Percentiles rank a stretch among this genome's conserved stretches.
phyloP scores from a whole-genome alignment of 805 yeast genomes.

The Spathaspora sp. region DNA sequence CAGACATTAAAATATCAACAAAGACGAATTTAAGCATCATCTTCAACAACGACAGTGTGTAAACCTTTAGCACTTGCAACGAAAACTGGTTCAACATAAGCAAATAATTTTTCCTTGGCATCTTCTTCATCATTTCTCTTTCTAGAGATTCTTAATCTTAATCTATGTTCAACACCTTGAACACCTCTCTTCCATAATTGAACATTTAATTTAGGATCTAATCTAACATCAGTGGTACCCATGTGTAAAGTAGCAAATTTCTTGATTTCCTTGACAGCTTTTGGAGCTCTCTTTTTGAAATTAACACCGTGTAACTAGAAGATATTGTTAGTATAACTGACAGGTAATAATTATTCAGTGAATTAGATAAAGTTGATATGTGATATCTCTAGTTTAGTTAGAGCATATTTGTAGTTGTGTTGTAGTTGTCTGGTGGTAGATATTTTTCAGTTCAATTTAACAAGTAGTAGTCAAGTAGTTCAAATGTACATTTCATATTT shows the following conservation, averaged over 20 bases:
- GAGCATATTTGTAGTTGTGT: neutral
- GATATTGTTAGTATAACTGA: conserved; percentile 40
- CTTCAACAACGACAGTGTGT: conserved; percentile 93
- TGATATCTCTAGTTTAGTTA: neutral
- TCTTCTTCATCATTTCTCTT: conserved; percentile 99
- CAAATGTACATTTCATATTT: no score
- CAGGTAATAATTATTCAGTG: no score
- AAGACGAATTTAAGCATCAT: conserved; percentile 42
- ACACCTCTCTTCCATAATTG: conserved; percentile 99
- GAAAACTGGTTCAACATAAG: conserved; percentile 95
- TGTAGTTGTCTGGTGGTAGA: neutral
- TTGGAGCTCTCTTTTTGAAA: conserved; percentile 99
- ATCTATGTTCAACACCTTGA: conserved; percentile 97
- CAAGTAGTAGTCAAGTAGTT: no score
- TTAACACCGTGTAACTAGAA: conserved; percentile 90
- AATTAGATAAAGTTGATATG: no score
- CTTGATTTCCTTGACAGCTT: conserved; percentile 98
- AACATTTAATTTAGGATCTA: conserved; percentile 98
- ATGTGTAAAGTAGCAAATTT: conserved; percentile 97
- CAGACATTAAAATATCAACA: conserved; percentile 1
- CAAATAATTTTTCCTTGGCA: conserved; percentile 96
- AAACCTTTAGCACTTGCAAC: conserved; percentile 97
- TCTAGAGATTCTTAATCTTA: conserved; percentile 98
- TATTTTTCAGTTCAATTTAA: no score
- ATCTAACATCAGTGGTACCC: conserved; percentile 99